Evolutionary conservation across 306 rosid species (phyloP).

Genomic region (Dalbergia oliveri): DNA sequence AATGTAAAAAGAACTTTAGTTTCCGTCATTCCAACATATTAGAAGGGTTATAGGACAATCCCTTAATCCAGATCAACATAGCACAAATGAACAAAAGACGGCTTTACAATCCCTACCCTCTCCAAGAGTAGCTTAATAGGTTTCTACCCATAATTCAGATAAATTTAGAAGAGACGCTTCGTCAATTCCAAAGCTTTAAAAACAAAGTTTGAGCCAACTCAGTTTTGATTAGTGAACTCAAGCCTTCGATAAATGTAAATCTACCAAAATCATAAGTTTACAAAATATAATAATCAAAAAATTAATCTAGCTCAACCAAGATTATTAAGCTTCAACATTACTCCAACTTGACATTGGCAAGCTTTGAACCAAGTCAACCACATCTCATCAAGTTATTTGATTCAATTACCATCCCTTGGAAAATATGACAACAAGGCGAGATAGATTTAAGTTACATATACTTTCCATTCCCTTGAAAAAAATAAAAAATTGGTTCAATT

Average conservation of each 20-base stretch:
- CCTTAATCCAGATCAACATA: constrained; percentile 26
- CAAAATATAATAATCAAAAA: background rate
- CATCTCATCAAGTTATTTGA: background rate
- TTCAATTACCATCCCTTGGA: constrained; percentile 2
- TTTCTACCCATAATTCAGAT: background rate
- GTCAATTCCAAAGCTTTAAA: no score
- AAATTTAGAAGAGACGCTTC: constrained; percentile 15
- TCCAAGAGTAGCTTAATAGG: background rate
- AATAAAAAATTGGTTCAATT: no score
- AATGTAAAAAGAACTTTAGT: background rate
- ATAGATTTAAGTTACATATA: background rate
- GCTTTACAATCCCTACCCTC: constrained; percentile 1
- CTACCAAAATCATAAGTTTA: no score
- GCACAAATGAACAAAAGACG: constrained; percentile 6
- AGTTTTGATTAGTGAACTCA: no score
- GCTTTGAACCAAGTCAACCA: constrained; percentile 26
- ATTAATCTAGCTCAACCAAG: constrained; percentile 19
- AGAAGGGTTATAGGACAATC: constrained; percentile 14
- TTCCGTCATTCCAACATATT: constrained; percentile 17
- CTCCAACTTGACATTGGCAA: background rate
- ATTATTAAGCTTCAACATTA: constrained; percentile 4
- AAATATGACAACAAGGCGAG: constrained; percentile 3
- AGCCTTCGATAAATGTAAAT: no score
- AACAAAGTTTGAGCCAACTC: no score
- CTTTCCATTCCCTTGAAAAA: background rate